Conservation (phyloP, 2,329 filamentous ascomycete species). For the Fusarium sp. region DNA sequence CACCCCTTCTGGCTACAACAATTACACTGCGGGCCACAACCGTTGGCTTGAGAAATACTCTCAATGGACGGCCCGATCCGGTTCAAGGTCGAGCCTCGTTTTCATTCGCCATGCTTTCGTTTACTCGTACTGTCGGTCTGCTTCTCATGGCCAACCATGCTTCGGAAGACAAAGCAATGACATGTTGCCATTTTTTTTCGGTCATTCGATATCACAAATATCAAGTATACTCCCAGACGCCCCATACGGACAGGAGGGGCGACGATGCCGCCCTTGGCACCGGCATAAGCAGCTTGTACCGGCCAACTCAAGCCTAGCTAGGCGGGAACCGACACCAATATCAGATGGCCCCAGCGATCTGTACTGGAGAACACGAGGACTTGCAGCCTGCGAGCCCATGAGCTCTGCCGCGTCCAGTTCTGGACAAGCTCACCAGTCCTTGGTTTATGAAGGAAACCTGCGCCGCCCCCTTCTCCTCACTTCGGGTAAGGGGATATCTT, state of each 20-base stretch:
- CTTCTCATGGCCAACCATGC: conserved; percentile 23
- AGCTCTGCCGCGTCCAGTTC: conserved; percentile 38
- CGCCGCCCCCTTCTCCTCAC: conserved; percentile 43
- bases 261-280: conserved; percentile 23
- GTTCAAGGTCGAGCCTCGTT: conserved; percentile 35
- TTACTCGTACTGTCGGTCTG: conserved; percentile 36
- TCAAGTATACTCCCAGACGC: conserved; percentile 21
- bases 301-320: conserved; percentile 31
- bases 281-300: conserved; percentile 37
- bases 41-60: conserved; percentile 35
- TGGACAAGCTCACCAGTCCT: conserved; percentile 33
- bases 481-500: conserved; percentile 51
- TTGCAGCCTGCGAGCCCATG: conserved; percentile 40
- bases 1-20: conserved; percentile 42
- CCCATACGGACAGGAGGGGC: conserved; percentile 24
- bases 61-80: conserved; percentile 52
- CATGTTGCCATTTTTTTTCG: conserved; percentile 25
- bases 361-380: conserved; percentile 45
- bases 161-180: conserved; percentile 30
- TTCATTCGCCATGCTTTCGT: conserved; percentile 46
- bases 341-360: conserved; percentile 36
- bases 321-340: conserved; percentile 42
- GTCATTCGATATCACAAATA: conserved; percentile 11
- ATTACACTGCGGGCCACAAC: conserved; percentile 38
- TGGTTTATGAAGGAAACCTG: conserved; percentile 35